These are phyloP conservation scores for Vachellia pachyceras DNA, from an alignment of 306 rosid genomes.

Conservation along the genomic window DNA sequence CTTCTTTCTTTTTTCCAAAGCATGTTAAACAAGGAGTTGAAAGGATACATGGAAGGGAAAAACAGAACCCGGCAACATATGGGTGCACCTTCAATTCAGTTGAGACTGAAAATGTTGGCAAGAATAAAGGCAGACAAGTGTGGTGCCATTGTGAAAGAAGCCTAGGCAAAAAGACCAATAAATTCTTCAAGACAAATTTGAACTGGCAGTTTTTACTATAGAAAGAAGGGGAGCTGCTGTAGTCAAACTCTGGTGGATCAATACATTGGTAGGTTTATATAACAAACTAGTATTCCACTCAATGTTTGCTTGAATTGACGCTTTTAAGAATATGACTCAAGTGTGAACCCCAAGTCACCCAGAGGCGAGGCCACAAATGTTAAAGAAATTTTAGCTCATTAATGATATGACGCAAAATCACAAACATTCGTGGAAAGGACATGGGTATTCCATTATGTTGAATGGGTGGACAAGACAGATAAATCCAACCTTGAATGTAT, in stretches of 20 bases:
- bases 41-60: background rate
- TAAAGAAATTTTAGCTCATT: background rate
- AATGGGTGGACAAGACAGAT: background rate
- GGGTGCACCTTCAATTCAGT: background rate
- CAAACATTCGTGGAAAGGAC: background rate
- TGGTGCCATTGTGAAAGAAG: background rate
- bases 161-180: background rate
- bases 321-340: background rate
- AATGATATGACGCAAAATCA: background rate
- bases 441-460: background rate
- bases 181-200: background rate
- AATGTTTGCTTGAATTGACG: background rate
- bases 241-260: background rate
- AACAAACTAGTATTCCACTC: background rate
- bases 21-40: background rate
- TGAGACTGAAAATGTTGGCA: background rate
- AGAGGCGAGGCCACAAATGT: background rate
- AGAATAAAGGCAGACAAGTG: background rate
- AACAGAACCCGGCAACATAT: background rate
- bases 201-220: background rate
- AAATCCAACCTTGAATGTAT: background rate
- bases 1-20: background rate
- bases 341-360: background rate
- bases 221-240: background rate
- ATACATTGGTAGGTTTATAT: background rate